A percentile compares a stretch with the other conserved stretches of the same genome.
phyloP scores from a whole-genome alignment of 2,329 filamentous ascomycete species.

The Botrytis elliptica region DNA sequence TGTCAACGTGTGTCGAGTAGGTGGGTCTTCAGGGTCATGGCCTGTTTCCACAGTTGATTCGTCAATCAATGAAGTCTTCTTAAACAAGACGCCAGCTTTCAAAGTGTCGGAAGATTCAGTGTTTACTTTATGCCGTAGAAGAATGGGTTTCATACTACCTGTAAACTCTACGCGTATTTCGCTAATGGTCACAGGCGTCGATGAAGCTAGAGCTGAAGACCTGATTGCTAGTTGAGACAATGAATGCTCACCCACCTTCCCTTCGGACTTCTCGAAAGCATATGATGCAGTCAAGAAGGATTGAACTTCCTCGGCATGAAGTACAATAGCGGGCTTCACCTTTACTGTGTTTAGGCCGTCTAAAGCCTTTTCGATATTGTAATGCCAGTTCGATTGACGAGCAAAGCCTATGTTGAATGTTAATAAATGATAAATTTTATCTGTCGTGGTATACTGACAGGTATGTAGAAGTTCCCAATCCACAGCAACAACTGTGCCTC shows the following conservation, averaged over 20 bases:
- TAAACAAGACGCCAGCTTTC: slow-evolving; percentile 22
- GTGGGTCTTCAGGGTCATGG: slow-evolving; percentile 24
- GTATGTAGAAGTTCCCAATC: slow-evolving; percentile 65
- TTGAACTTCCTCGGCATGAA: slow-evolving; percentile 52
- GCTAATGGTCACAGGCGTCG: slow-evolving; percentile 52
- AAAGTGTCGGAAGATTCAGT: slow-evolving; percentile 8
- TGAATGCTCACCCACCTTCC: slow-evolving; percentile 60
- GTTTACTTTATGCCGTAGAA: slow-evolving; percentile 42
- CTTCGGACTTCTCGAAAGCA: slow-evolving; percentile 56
- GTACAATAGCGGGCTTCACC: slow-evolving; percentile 49
- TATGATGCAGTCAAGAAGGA: slow-evolving; percentile 57
- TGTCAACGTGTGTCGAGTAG: slow-evolving; percentile 44
- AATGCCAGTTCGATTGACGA: slow-evolving; percentile 56
- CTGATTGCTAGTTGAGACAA: slow-evolving; percentile 57
- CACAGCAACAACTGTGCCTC: slow-evolving; percentile 57
- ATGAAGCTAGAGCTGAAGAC: slow-evolving; percentile 54
- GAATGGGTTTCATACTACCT: slow-evolving; percentile 56
- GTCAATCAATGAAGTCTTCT: slow-evolving; percentile 31
- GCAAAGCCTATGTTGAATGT: slow-evolving; percentile 49
- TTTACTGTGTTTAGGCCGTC: slow-evolving; percentile 47
- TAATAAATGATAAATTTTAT: background rate
- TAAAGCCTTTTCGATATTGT: slow-evolving; percentile 58
- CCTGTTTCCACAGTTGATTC: slow-evolving; percentile 1
- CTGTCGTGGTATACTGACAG: slow-evolving; percentile 45
- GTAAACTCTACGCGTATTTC: slow-evolving; percentile 55